These are phyloP conservation scores for Vigna radiata DNA, from an alignment of 306 rosid species.

Conservation along the genomic window DNA sequence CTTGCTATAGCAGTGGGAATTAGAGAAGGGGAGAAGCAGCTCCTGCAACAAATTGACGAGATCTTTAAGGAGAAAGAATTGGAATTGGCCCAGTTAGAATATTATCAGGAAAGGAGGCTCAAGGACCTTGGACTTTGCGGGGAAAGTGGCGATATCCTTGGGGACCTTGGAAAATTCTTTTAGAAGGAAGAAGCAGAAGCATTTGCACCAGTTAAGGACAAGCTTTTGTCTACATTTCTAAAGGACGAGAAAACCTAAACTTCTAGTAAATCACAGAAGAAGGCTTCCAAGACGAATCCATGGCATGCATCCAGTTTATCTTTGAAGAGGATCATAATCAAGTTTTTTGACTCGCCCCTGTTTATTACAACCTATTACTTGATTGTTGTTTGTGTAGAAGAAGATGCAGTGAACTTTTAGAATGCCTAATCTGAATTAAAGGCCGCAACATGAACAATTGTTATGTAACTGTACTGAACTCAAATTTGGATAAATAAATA, in stretches of 20 bases:
- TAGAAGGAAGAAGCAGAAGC: conserved; percentile 30
- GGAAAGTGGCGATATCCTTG: conserved; percentile 86
- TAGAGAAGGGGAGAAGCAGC: conserved; percentile 86
- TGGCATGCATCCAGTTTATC: conserved; percentile 30
- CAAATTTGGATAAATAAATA: conserved; percentile 29
- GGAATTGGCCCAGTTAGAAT: conserved; percentile 71
- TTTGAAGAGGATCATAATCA: conserved; percentile 31
- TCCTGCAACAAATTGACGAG: conserved; percentile 76
- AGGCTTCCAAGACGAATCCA: background rate
- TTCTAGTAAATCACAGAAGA: conserved; percentile 18
- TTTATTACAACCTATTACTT: conserved; percentile 23
- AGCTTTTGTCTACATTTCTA: conserved; percentile 26
- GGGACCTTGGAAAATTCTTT: conserved; percentile 57
- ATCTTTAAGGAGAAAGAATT: conserved; percentile 72
- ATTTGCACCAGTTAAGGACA: background rate
- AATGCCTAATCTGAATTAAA: background rate
- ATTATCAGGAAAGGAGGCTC: conserved; percentile 93
- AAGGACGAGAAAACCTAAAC: background rate
- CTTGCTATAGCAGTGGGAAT: conserved; percentile 83
- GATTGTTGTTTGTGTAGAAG: conserved; percentile 32
- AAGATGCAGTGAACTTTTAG: conserved; percentile 1
- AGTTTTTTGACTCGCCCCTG: conserved; percentile 26
- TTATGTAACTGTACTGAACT: conserved; percentile 35
- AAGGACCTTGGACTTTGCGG: conserved; percentile 97
- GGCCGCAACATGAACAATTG: background rate